These are phyloP conservation scores for Monocercomonoides exilis DNA, from an alignment of 78 protist species.

Conservation along the genomic window DNA sequence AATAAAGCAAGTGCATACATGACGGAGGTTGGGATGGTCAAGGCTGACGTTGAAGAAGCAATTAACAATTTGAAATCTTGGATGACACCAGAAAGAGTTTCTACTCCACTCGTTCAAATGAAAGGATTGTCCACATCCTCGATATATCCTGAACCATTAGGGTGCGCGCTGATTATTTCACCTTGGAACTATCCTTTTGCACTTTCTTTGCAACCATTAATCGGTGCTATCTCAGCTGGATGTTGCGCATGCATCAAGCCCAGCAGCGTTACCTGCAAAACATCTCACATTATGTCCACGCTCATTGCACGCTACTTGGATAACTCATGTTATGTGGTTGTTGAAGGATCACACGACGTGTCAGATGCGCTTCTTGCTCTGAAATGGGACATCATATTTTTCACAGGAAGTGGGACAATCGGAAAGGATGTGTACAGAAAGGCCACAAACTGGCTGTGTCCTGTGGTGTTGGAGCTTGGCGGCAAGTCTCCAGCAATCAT, in stretches of 20 bases:
- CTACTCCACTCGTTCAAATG: neutral
- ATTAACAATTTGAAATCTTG: neutral
- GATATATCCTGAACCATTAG: slow-evolving; percentile 59
- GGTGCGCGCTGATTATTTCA: slow-evolving; percentile 72
- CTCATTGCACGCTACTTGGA: slow-evolving; percentile 44
- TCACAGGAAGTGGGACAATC: slow-evolving; percentile 49
- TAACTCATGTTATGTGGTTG: neutral
- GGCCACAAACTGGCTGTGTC: slow-evolving; percentile 67
- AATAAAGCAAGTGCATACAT: neutral
- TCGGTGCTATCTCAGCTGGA: slow-evolving; percentile 87
- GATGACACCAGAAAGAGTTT: neutral
- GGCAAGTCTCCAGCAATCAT: slow-evolving; percentile 79
- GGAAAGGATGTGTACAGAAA: slow-evolving; percentile 51
- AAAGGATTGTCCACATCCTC: neutral
- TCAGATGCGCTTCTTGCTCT: slow-evolving; percentile 41
- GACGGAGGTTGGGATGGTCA: neutral
- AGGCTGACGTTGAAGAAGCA: neutral
- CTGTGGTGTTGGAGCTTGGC: slow-evolving; percentile 83
- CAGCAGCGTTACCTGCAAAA: slow-evolving; percentile 29
- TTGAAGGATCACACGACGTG: slow-evolving; percentile 33
- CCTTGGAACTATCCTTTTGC: slow-evolving; percentile 81
- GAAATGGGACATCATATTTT: slow-evolving; percentile 63
- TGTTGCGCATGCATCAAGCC: slow-evolving; percentile 68
- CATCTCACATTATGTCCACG: slow-evolving; percentile 21
- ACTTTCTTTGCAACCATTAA: slow-evolving; percentile 36